Conservation (phyloP, 176 grass and related monocot species). For the Carex myosuroides region DNA sequence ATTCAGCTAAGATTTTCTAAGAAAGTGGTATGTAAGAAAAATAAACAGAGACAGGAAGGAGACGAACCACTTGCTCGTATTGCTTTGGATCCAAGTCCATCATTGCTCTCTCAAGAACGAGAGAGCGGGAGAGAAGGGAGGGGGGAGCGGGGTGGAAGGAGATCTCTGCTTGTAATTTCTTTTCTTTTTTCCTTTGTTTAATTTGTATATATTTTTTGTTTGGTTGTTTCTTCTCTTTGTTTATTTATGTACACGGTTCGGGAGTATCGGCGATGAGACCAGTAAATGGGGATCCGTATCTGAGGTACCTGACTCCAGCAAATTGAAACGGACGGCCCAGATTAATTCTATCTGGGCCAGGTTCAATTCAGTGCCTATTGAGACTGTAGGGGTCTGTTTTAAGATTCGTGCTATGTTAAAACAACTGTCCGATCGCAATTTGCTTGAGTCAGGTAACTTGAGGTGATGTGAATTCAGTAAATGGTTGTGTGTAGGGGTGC, state of each 20-base stretch:
- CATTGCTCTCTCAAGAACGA: constrained; percentile 36
- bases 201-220: neutral
- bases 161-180: constrained; percentile 12
- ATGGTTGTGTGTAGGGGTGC: too few species aligned
- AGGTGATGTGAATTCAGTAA: too few species aligned
- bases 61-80: constrained; percentile 65
- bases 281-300: too few species aligned
- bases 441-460: too few species aligned
- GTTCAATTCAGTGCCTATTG: too few species aligned
- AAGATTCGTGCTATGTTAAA: too few species aligned
- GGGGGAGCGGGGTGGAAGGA: neutral
- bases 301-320: too few species aligned
- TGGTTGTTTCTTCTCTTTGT: neutral
- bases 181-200: constrained; percentile 9
- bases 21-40: neutral
- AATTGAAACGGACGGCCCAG: too few species aligned
- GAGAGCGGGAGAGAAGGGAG: neutral
- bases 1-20: neutral
- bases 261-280: neutral
- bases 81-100: constrained; percentile 78
- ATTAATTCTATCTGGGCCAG: too few species aligned
- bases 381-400: too few species aligned
- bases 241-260: neutral
- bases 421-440: too few species aligned
- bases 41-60: neutral